Evolutionary conservation across 257 asterid species (phyloP), one percentile per base, ranked within the genome.

Genomic region (Solanum habrochaites): DNA sequence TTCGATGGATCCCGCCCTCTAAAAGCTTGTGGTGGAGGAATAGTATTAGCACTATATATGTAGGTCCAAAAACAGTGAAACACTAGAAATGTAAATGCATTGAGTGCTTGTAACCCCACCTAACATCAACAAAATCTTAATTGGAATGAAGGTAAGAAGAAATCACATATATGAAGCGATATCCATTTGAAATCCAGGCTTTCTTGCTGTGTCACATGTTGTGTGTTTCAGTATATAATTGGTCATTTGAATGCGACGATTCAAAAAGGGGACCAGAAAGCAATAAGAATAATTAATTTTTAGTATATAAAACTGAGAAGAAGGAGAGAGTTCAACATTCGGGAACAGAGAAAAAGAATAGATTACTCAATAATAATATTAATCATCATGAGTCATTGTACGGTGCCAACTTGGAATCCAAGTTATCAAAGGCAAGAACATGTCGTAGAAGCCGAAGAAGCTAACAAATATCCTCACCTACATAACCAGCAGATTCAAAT

Each of bases 351-450:
- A 81, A 88, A 70, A 88, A 45, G 32, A 81, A 85, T 42, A 35
- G 77, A 31, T 66, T 27, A 74, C 49, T 49, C 10, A 43, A 42
- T 73, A 62, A 42, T 58, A 60, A 82, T 32, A 87, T 32, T 3
- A 14, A 66, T 39, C 42, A 88, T 45, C 66, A 91, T 89, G 92
- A 92, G 91, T 88, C 86, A 91, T 85, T 88, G 90, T 31, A 87
- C 83, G 78, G 92, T 92, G 82, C 92, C 93, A 29, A 92, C 88
- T 29, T 92, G 94, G 98, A 92, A 90, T 82, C 91, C 70, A 75
- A 92, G 88, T 86, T 92, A 89, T 56, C 91, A 89, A 85, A 85
- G 91, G 89, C 91, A 88, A 89, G 91, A 89, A 88, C 85, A 83
- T 66, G 90, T 83, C 62, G 90, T 16, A 77, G 94, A 85, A 49